Evolutionary conservation across 1,139 yeast species (phyloP).

Genomic region (Blastobotrys buckinghamii): DNA sequence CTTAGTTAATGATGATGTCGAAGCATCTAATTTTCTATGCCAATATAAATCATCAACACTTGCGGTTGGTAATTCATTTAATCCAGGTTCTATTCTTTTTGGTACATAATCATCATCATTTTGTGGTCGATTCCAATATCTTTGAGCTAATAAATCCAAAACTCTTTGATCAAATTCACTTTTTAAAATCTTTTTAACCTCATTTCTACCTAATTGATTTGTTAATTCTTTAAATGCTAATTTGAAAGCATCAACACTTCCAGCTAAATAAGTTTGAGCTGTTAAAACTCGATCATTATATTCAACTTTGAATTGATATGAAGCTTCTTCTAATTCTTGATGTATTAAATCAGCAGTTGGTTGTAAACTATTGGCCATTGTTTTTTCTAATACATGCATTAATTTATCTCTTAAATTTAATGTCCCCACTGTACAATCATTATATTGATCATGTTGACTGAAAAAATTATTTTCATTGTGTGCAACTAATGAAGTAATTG

Average conservation of each 20-base stretch:
- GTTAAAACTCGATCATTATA: constrained; percentile 92
- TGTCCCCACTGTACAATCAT: constrained; percentile 68
- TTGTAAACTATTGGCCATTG: constrained; percentile 83
- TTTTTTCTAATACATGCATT: constrained; percentile 78
- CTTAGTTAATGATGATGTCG: constrained; percentile 80
- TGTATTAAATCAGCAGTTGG: constrained; percentile 86
- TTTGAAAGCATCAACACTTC: constrained; percentile 82
- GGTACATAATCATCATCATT: constrained; percentile 13
- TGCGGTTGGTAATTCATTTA: constrained; percentile 47
- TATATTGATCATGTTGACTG: constrained; percentile 50
- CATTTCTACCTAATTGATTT: constrained; percentile 74
- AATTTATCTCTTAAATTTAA: constrained; percentile 68
- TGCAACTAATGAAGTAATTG: constrained; percentile 33
- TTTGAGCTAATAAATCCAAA: constrained; percentile 75
- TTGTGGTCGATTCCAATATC: constrained; percentile 81
- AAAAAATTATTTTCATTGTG: constrained; percentile 40
- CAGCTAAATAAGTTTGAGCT: constrained; percentile 89
- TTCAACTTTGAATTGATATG: constrained; percentile 91
- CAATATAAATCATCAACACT: constrained; percentile 72
- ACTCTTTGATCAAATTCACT: constrained; percentile 86
- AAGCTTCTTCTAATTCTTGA: constrained; percentile 87
- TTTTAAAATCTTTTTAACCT: constrained; percentile 70
- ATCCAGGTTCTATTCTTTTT: constrained; percentile 40
- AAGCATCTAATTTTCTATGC: constrained; percentile 80
- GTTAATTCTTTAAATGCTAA: constrained; percentile 83